phyloP scores from a whole-genome alignment of 2,329 filamentous ascomycete genomes.

The Neodidymelliopsis sp. region DNA sequence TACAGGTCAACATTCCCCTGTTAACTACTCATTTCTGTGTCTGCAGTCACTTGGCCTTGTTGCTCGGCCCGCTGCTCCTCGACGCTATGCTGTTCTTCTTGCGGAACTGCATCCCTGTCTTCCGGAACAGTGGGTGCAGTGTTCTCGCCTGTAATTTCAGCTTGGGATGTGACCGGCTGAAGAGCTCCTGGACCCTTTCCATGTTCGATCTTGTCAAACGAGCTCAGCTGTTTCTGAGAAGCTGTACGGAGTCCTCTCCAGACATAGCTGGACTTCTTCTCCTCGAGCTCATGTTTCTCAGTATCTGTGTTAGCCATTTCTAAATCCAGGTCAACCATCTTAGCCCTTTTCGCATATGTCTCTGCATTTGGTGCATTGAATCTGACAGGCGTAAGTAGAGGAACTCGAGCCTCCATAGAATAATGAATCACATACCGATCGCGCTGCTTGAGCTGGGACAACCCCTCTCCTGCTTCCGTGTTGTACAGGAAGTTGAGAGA shows the following conservation, averaged over 20 bases:
- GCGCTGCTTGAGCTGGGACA: constrained; percentile 73
- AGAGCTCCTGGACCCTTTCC: constrained; percentile 71
- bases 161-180: constrained; percentile 46
- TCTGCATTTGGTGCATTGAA: constrained; percentile 74
- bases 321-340: constrained; percentile 83
- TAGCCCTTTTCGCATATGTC: constrained; percentile 75
- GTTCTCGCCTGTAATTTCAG: constrained; percentile 45
- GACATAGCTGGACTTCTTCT: constrained; percentile 83
- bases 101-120: constrained; percentile 47
- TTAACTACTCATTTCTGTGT: constrained; percentile 36
- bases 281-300: constrained; percentile 66
- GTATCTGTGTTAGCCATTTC: constrained; percentile 76
- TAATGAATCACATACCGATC: constrained; percentile 56
- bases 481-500: constrained; percentile 73
- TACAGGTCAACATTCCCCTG: constrained; percentile 37
- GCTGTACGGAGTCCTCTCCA: constrained; percentile 90
- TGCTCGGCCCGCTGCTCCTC: constrained; percentile 51
- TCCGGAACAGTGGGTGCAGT: constrained; percentile 44
- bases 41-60: constrained; percentile 47
- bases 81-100: constrained; percentile 47
- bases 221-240: constrained; percentile 73
- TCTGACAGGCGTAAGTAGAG: constrained; percentile 54
- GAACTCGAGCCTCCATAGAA: constrained; percentile 2
- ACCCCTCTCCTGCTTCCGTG: constrained; percentile 64
- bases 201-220: constrained; percentile 84